Evolutionary conservation across 192 early-diverging fungal genomes (phyloP).

Genomic region (Mortierella antarctica): DNA sequence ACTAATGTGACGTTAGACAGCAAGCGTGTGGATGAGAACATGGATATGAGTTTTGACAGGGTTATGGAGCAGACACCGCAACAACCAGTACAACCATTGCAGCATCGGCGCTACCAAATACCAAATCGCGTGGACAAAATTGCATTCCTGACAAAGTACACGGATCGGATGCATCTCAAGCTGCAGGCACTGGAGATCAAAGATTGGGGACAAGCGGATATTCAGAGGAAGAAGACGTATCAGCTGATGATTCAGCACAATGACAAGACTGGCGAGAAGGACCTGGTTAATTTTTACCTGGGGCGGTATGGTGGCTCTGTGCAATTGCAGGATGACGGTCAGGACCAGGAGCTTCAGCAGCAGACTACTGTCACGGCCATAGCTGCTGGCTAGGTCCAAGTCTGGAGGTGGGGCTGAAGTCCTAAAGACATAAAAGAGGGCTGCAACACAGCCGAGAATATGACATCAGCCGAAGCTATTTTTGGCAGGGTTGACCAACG

Average conservation of each 20-base stretch:
- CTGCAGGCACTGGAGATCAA: conserved; percentile 38
- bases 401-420: neutral
- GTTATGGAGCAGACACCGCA: neutral
- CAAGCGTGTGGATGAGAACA: too few species aligned
- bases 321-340: neutral
- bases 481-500: neutral
- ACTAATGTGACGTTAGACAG: too few species aligned
- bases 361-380: neutral
- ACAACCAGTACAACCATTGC: neutral
- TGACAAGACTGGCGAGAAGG: conserved; percentile 54
- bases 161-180: conserved; percentile 48
- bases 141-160: conserved; percentile 48
- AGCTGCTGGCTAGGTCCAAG: neutral
- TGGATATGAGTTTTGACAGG: neutral
- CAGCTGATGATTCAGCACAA: conserved; percentile 60
- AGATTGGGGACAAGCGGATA: conserved; percentile 52
- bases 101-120: conserved; percentile 23
- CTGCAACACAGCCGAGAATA: too few species aligned
- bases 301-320: conserved; percentile 52
- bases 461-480: neutral
- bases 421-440: too few species aligned
- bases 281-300: conserved; percentile 55
- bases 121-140: conserved; percentile 40
- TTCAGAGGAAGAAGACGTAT: conserved; percentile 56
- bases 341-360: neutral